Conservation (phyloP, 2,329 filamentous ascomycete species). For the Diaporthe eres region DNA sequence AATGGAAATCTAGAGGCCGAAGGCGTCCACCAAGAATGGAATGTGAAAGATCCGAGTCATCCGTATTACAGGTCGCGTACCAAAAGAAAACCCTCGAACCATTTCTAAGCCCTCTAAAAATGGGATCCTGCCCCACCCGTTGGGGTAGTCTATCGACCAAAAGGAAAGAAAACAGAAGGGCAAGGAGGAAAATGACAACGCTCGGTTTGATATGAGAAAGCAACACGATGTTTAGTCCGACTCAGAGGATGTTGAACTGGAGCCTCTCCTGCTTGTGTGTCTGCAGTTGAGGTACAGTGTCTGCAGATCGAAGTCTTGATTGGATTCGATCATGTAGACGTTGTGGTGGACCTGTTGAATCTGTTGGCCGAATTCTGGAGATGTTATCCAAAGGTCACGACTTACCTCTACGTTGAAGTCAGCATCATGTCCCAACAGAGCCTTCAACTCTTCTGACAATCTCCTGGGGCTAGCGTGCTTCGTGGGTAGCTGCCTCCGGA, state of each 20-base stretch:
- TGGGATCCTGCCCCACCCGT: no score
- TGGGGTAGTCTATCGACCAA: no score
- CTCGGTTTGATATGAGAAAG: background rate
- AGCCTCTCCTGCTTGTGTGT: background rate
- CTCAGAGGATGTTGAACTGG: background rate
- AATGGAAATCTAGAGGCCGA: no score
- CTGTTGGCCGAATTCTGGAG: constrained; percentile 39
- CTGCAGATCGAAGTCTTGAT: background rate
- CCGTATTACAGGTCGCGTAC: no score
- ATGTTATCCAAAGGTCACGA: background rate
- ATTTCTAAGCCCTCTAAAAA: no score
- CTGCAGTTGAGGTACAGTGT: background rate
- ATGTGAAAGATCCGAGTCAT: no score
- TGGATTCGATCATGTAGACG: constrained; percentile 1
- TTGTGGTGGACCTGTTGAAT: constrained; percentile 5
- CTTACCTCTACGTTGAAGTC: constrained; percentile 7
- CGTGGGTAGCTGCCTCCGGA: constrained; percentile 9
- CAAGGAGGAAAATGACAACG: background rate
- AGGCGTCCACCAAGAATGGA: no score
- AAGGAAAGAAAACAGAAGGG: background rate
- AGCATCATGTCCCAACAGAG: constrained; percentile 1
- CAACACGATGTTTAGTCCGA: background rate
- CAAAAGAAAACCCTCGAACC: no score
- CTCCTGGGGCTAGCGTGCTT: constrained; percentile 1
- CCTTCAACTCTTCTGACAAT: background rate